Percentiles rank a stretch among this genome's conserved stretches.
These are phyloP conservation scores for Penstemon davidsonii DNA, from an alignment of 257 asterid species.

Conservation along the genomic window DNA sequence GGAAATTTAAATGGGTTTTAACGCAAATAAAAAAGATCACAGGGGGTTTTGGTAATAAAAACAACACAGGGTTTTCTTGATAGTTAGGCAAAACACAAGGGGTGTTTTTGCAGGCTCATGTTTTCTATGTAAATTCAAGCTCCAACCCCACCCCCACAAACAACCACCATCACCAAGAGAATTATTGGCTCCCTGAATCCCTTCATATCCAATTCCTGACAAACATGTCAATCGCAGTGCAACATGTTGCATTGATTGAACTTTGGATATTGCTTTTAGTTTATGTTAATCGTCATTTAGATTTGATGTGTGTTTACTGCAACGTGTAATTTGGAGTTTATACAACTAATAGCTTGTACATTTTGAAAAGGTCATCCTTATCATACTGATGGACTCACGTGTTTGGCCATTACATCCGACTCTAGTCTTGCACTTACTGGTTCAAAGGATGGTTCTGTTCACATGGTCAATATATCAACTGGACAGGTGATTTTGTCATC, in stretches of 20 bases:
- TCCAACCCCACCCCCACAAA: not conserved
- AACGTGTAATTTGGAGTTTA: conserved; percentile 13
- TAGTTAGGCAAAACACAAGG: too few relatives aligned
- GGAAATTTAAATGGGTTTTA: too few relatives aligned
- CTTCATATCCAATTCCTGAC: not conserved
- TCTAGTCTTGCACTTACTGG: conserved; percentile 82
- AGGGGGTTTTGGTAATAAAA: too few relatives aligned
- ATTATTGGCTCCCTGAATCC: not conserved
- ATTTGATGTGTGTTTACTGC: conserved; percentile 8
- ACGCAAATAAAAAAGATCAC: too few relatives aligned
- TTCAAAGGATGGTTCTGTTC: conserved; percentile 70
- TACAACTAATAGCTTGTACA: conserved; percentile 11
- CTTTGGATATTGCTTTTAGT: conserved; percentile 8
- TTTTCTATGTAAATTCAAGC: not conserved
- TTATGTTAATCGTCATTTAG: conserved; percentile 8
- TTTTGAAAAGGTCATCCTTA: conserved; percentile 65
- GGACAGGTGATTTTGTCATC: conserved; percentile 54
- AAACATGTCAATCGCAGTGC: not conserved
- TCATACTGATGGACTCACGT: conserved; percentile 80
- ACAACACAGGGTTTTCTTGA: too few relatives aligned
- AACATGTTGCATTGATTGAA: not conserved
- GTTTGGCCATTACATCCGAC: conserved; percentile 78
- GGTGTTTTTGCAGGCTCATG: not conserved
- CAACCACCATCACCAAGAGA: too few relatives aligned
- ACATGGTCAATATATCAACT: conserved; percentile 68